phyloP scores from a whole-genome alignment of 805 yeast genomes.

The Ogataea allantospora region DNA sequence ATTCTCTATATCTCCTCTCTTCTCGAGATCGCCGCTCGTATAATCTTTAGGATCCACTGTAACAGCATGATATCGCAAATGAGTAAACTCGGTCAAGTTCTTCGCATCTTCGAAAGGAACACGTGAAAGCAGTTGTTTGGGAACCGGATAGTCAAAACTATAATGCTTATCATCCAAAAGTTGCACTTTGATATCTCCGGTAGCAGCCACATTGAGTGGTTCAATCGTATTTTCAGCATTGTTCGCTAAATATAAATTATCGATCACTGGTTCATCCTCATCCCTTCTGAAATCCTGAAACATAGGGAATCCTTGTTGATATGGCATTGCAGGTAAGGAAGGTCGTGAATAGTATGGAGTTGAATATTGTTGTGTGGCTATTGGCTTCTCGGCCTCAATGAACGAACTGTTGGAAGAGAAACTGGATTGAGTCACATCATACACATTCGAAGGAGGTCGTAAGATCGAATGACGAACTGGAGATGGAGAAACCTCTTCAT shows the following conservation, averaged over 20 bases:
- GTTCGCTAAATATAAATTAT: slow-evolving; percentile 15
- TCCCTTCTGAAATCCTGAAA: slow-evolving; percentile 31
- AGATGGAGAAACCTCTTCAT: slow-evolving; percentile 3
- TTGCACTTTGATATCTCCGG: slow-evolving; percentile 40
- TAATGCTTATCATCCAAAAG: slow-evolving; percentile 65
- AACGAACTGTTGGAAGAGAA: slow-evolving; percentile 8
- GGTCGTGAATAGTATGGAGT: slow-evolving; percentile 1
- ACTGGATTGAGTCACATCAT: slow-evolving; percentile 7
- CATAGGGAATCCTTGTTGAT: slow-evolving; percentile 12
- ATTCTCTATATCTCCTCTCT: slow-evolving; percentile 25
- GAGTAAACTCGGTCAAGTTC: slow-evolving; percentile 53
- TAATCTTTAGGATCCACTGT: slow-evolving; percentile 88
- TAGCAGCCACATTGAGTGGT: slow-evolving; percentile 24
- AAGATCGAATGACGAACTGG: slow-evolving; percentile 4
- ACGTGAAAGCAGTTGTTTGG: slow-evolving; percentile 55
- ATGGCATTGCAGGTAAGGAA: slow-evolving; percentile 6
- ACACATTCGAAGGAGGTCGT: slow-evolving; percentile 9
- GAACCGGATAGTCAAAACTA: slow-evolving; percentile 83
- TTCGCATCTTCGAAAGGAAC: slow-evolving; percentile 41
- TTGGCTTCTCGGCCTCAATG: slow-evolving; percentile 3
- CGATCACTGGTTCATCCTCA: slow-evolving; percentile 30
- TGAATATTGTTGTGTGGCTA: slow-evolving; percentile 1
- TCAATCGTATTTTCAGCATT: slow-evolving; percentile 15
- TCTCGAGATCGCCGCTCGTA: slow-evolving; percentile 52
- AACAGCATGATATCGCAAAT: slow-evolving; percentile 88